Percentiles rank a stretch among this genome's conserved stretches.
Evolutionary conservation across 345 rosid genomes (phyloP).

Genomic region (Anastatica hierochuntica): DNA sequence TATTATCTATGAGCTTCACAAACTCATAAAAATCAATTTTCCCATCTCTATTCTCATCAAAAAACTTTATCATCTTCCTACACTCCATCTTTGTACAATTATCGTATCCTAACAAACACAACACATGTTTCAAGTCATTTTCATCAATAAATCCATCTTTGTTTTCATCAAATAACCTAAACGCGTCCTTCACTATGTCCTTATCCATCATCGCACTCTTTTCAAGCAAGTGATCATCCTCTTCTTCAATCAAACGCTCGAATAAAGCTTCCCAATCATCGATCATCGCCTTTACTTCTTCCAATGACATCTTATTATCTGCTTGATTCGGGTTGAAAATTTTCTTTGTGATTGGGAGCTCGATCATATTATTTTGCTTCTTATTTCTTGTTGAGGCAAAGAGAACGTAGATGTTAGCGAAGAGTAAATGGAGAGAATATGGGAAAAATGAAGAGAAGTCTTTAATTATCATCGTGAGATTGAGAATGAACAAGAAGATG

Average conservation of each 20-base stretch:
- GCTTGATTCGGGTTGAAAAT: neutral
- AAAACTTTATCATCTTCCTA: conserved; percentile 40
- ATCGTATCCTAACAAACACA: conserved; percentile 28
- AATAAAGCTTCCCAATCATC: conserved; percentile 23
- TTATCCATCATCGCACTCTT: conserved; percentile 34
- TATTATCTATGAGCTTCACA: conserved; percentile 31
- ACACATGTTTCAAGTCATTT: conserved; percentile 34
- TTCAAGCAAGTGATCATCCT: conserved; percentile 29
- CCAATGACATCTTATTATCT: conserved; percentile 7
- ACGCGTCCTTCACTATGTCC: conserved; percentile 40
- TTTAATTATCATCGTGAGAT: conserved; percentile 18
- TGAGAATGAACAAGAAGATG: conserved; percentile 15
- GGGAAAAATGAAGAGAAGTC: conserved; percentile 22
- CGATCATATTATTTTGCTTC: neutral
- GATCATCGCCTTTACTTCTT: conserved; percentile 33
- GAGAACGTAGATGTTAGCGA: conserved; percentile 8
- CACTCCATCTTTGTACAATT: conserved; percentile 44
- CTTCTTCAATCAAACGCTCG: conserved; percentile 18
- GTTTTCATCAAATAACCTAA: conserved; percentile 47
- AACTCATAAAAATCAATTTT: conserved; percentile 45
- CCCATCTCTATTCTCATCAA: conserved; percentile 46
- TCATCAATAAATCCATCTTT: conserved; percentile 62
- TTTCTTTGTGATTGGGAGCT: conserved; percentile 1
- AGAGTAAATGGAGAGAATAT: conserved; percentile 11
- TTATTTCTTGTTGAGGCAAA: conserved; percentile 1